phyloP scores from a whole-genome alignment of 129 eudicot species.

The Pittosporum tobira region DNA sequence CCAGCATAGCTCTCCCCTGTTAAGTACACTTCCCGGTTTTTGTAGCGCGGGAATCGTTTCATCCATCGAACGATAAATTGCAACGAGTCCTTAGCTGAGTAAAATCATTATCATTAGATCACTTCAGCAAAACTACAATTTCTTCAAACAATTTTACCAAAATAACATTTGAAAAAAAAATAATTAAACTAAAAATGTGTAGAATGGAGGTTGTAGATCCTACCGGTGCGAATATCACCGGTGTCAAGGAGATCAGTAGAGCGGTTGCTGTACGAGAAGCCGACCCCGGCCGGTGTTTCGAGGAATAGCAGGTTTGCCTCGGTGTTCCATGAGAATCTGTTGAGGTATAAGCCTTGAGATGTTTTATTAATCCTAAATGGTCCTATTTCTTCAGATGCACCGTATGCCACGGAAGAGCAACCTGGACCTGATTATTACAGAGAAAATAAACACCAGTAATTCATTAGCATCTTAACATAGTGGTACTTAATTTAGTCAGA shows the following conservation, averaged over 20 bases:
- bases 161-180: no score
- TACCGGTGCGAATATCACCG: slow-evolving; percentile 90
- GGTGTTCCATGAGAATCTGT: slow-evolving; percentile 79
- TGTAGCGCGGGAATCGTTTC: slow-evolving; percentile 88
- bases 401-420: slow-evolving; percentile 93
- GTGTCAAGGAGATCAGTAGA: slow-evolving; percentile 79
- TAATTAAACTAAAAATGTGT: not conserved
- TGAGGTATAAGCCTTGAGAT: slow-evolving; percentile 58
- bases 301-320: slow-evolving; percentile 78
- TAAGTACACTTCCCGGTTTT: slow-evolving; percentile 51
- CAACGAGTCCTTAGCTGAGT: slow-evolving; percentile 75
- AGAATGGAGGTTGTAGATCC: not conserved
- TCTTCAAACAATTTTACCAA: no score
- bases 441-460: not conserved
- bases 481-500: no score
- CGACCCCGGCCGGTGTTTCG: slow-evolving; percentile 99
- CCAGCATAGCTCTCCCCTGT: slow-evolving; percentile 98
- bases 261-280: slow-evolving; percentile 76
- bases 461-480: no score
- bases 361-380: slow-evolving; percentile 81
- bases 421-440: slow-evolving; percentile 61
- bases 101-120: not conserved
- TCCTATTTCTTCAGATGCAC: slow-evolving; percentile 97
- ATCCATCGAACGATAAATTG: slow-evolving; percentile 66
- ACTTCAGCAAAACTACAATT: no score